Evolutionary conservation across 495 filamentous ascomycete genomes (phyloP).

Genomic region (Apodospora peruviana): DNA sequence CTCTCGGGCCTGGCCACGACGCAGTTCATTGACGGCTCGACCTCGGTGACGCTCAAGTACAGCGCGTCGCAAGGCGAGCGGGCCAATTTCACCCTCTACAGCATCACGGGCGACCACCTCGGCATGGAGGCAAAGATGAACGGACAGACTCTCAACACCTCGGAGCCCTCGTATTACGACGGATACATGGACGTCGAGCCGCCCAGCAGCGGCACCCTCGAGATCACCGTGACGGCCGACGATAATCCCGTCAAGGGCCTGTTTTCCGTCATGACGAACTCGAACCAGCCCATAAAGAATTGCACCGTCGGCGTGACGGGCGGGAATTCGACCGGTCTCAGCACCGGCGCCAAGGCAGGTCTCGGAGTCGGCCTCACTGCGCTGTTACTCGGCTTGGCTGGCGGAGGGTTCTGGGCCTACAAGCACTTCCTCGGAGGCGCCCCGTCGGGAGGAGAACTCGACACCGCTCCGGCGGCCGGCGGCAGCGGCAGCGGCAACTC

Average conservation of each 20-base stretch:
- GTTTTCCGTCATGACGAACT: constrained; percentile 20
- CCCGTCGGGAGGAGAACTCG: neutral
- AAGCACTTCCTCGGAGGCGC: constrained; percentile 5
- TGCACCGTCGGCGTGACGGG: constrained; percentile 23
- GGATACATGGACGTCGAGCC: constrained; percentile 12
- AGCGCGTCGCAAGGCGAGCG: constrained; percentile 17
- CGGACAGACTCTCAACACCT: constrained; percentile 10
- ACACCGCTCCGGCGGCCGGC: neutral
- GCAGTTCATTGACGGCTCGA: constrained; percentile 17
- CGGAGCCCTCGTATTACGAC: neutral
- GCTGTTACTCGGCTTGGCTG: constrained; percentile 6
- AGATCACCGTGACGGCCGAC: constrained; percentile 17
- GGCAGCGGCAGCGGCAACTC: neutral
- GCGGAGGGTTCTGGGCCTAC: constrained; percentile 6
- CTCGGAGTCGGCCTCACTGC: constrained; percentile 14
- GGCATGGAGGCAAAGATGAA: constrained; percentile 9
- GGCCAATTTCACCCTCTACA: constrained; percentile 21
- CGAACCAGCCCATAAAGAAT: constrained; percentile 22
- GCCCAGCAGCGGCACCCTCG: constrained; percentile 16
- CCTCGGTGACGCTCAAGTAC: constrained; percentile 19
- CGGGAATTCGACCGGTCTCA: constrained; percentile 9
- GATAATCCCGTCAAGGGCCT: constrained; percentile 15
- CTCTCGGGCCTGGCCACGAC: constrained; percentile 23
- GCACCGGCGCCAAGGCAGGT: constrained; percentile 23
- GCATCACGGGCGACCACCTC: constrained; percentile 14